Percentiles rank a stretch among this genome's conserved stretches.
Evolutionary conservation across 805 yeast species (phyloP).

Genomic region (Saturnispora sekii): DNA sequence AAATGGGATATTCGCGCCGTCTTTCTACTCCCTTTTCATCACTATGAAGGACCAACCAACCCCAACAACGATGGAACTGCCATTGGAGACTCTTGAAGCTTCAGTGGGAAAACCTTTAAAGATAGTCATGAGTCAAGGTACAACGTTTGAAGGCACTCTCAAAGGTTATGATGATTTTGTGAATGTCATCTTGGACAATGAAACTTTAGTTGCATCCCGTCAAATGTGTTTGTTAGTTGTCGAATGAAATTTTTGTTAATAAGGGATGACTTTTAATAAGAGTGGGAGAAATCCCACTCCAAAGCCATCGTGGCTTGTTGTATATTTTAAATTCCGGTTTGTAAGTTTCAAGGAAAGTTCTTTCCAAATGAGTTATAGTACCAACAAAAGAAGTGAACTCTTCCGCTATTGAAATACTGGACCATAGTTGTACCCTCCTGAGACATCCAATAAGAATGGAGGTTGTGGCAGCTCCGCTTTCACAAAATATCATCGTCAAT

Average conservation of each 20-base stretch:
- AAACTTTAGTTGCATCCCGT: conserved; percentile 6
- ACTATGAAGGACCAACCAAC: no score
- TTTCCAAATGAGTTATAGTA: conserved; percentile 71
- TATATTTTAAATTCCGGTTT: conserved; percentile 54
- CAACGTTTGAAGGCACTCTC: conserved; percentile 72
- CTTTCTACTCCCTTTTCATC: no score
- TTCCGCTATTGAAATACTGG: conserved; percentile 74
- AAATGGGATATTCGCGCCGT: no score
- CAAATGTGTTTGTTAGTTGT: conserved; percentile 5
- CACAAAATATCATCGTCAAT: conserved; percentile 79
- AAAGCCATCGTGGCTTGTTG: conserved; percentile 40
- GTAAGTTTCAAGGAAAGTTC: conserved; percentile 75
- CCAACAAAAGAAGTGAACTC: conserved; percentile 75
- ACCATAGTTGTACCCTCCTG: conserved; percentile 79
- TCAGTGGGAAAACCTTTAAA: conserved; percentile 73
- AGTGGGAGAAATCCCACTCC: conserved; percentile 54
- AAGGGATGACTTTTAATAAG: conserved; percentile 50
- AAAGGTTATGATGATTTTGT: conserved; percentile 95
- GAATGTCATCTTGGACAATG: conserved; percentile 80
- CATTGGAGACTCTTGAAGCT: conserved; percentile 81
- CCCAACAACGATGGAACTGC: conserved; percentile 31
- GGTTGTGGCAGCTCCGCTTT: conserved; percentile 84
- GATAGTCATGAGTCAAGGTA: conserved; percentile 47
- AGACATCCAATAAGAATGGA: conserved; percentile 79
- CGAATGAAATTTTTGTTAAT: conserved; percentile 21